A percentile compares a stretch with the other conserved stretches of the same genome.
These are phyloP conservation scores for Paraconiothyrium brasiliense DNA, from an alignment of 2,329 filamentous ascomycete genomes.

Conservation along the genomic window DNA sequence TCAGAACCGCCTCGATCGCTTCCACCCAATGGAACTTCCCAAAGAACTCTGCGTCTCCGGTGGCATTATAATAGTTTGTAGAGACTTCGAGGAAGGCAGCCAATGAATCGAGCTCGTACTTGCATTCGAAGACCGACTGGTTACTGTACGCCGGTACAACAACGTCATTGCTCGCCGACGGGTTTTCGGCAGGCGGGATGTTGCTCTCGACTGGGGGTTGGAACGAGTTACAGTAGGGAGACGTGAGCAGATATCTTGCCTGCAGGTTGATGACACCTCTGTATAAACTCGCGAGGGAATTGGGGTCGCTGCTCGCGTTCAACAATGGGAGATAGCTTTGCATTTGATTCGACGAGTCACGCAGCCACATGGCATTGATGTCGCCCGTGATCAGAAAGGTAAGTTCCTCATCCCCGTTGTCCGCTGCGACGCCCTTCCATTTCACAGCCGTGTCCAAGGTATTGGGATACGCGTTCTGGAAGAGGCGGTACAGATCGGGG, in stretches of 20 bases:
- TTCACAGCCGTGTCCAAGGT: constrained; percentile 77
- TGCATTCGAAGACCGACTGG: constrained; percentile 61
- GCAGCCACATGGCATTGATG: constrained; percentile 66
- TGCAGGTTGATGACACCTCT: constrained; percentile 78
- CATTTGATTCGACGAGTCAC: constrained; percentile 72
- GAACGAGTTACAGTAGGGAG: constrained; percentile 64
- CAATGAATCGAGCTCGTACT: constrained; percentile 63
- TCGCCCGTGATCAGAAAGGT: constrained; percentile 68
- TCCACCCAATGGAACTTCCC: constrained; percentile 58
- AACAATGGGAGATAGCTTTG: constrained; percentile 74
- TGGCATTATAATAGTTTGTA: constrained; percentile 59
- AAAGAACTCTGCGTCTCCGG: constrained; percentile 60
- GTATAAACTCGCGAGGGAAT: constrained; percentile 73
- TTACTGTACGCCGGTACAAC: constrained; percentile 57
- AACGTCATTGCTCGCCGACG: constrained; percentile 50
- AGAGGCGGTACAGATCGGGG: constrained; percentile 73
- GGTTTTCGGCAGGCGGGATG: constrained; percentile 51
- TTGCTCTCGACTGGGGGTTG: constrained; percentile 61
- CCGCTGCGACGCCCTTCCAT: constrained; percentile 70
- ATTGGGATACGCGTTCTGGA: constrained; percentile 78
- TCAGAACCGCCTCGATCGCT: constrained; percentile 56
- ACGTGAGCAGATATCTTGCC: constrained; percentile 71
- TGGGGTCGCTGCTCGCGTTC: constrained; percentile 60
- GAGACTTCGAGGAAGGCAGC: constrained; percentile 62
- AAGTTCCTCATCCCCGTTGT: constrained; percentile 70